Evolutionary conservation across 768 basidiomycete genomes (phyloP).

Genomic region (Lactifluus rugatus): DNA sequence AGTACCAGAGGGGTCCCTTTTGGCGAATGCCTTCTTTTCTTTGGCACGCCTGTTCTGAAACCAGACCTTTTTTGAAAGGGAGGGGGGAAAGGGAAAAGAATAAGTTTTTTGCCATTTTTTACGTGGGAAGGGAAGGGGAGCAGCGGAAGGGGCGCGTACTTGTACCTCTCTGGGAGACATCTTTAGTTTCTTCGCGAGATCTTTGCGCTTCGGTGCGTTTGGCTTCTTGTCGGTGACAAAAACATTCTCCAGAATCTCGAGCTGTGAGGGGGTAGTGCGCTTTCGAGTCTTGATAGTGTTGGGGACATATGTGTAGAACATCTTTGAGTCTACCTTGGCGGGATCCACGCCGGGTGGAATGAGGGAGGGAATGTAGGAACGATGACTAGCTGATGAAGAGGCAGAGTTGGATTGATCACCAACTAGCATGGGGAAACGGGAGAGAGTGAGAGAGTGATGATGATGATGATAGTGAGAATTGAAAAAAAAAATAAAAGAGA

Average conservation of each 20-base stretch:
- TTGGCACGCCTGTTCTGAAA: slow-evolving; percentile 88
- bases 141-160: slow-evolving; percentile 37
- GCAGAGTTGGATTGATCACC: slow-evolving; percentile 11
- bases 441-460: neutral
- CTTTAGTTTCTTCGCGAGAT: slow-evolving; percentile 69
- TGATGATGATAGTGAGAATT: neutral
- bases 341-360: slow-evolving; percentile 51
- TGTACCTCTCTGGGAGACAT: slow-evolving; percentile 96
- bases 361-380: slow-evolving; percentile 37
- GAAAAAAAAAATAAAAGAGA: neutral
- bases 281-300: slow-evolving; percentile 93
- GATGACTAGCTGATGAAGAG: slow-evolving; percentile 1
- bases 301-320: slow-evolving; percentile 81
- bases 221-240: slow-evolving; percentile 90
- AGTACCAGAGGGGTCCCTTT: neutral
- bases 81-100: slow-evolving; percentile 6
- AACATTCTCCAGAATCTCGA: slow-evolving; percentile 79
- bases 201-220: slow-evolving; percentile 68
- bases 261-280: slow-evolving; percentile 79
- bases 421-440: neutral
- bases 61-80: slow-evolving; percentile 52
- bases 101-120: neutral
- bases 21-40: slow-evolving; percentile 45
- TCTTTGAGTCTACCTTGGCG: slow-evolving; percentile 64
- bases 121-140: neutral